Evolutionary conservation across 2,329 filamentous ascomycete species (phyloP), one percentile per base, ranked within the genome.

Genomic region (Pestalotiopsis fici): DNA sequence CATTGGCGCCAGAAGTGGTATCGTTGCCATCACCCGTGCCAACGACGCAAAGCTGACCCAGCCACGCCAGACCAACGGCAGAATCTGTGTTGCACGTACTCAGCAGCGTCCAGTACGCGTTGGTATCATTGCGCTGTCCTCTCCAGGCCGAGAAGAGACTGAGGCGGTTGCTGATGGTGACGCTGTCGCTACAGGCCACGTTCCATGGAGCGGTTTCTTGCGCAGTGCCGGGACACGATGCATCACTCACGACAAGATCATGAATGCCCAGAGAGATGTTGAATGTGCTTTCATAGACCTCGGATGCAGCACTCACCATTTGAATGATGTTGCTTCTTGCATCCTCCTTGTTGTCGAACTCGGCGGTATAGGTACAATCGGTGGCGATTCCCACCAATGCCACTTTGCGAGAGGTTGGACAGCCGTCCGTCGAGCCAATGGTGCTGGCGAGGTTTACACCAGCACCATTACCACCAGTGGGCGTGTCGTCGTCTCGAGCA

Each of bases 101-200:
- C 75, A 97, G 85, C 35, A 97, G 84, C 3, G 93, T 97, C 95
- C 95, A 99, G 80, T 97, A 97, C 18, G 95, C 95, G 79, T 97
- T 97, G 64, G 80, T 86, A 78, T 99, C 96, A 3, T 85, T 80
- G 71, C 90, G 90, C 59, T 89, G 83, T 15, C 95, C 94, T 71
- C 96, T 90, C 96, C 96, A 99, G 60, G 85, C 81, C 1, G 95
- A 98, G 78, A 99, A 98, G 25, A 93, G 83, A 78, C 94, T 97
- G 64, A 99, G 83, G 0, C 96, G 93, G 71, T 91, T 86, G 59
- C 90, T 90, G 69, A 99, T 94, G 31, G 88, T 86, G 43, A 86
- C 81, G 37, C 84, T 83, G 68, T 82, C 77, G 67, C 84, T 86
- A 80, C 96, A 99, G 25, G 82, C 87, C 65, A 93, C 84, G 76